Conservation (phyloP, 78 protist species). For the Protostelium mycophagum region DNA sequence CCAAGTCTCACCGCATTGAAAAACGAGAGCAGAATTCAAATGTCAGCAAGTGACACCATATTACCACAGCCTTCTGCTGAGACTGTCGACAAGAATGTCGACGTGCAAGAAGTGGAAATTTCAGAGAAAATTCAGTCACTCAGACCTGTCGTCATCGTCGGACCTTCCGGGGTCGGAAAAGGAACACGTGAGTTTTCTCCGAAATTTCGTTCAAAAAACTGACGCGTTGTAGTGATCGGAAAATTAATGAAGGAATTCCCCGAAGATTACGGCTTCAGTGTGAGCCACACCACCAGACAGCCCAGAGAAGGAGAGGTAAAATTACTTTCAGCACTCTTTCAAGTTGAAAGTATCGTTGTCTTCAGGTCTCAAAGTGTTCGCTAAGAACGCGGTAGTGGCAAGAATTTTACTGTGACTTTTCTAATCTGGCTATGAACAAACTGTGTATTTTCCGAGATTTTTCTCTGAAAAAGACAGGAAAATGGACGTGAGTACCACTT, state of each 20-base stretch:
- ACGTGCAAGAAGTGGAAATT: neutral
- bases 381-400: too few species aligned
- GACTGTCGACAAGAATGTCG: neutral
- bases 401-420: too few species aligned
- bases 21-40: too few species aligned
- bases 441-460: too few species aligned
- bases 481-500: conserved; percentile 51
- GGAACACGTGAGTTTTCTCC: neutral
- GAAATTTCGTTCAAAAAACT: neutral
- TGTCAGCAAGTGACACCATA: neutral
- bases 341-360: too few species aligned
- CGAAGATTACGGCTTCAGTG: neutral
- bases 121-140: neutral
- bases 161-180: neutral
- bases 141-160: neutral
- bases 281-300: neutral
- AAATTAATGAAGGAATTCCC: neutral
- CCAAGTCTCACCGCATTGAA: neutral
- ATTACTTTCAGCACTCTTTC: too few species aligned
- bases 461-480: conserved; percentile 46
- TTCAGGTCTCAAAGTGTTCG: too few species aligned
- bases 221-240: neutral
- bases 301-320: neutral
- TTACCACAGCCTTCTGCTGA: neutral
- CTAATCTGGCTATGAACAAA: too few species aligned